Evolutionary conservation across 2,329 filamentous ascomycete genomes (phyloP).

Genomic region (Neonectria magnoliae): DNA sequence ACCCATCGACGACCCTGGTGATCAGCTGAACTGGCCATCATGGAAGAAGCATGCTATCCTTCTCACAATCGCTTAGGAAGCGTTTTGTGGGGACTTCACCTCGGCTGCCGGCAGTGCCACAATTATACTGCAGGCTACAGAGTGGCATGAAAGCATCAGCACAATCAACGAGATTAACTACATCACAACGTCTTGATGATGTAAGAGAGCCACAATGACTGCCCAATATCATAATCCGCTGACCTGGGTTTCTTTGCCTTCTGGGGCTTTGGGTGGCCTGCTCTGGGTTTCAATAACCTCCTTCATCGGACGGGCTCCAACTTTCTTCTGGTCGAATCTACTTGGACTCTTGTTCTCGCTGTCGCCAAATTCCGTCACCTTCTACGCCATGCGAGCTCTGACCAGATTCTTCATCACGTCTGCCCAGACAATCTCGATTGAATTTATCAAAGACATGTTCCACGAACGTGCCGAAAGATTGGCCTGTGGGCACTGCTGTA

Average conservation of each 20-base stretch:
- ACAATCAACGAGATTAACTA: conserved; percentile 31
- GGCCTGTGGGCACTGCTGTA: conserved; percentile 58
- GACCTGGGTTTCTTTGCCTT: background rate
- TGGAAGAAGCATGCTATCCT: conserved; percentile 36
- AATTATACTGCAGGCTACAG: conserved; percentile 30
- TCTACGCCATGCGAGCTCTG: conserved; percentile 26
- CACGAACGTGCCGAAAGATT: conserved; percentile 64
- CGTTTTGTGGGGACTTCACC: conserved; percentile 33
- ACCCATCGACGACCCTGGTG: conserved; percentile 24
- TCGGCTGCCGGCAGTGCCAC: conserved; percentile 32
- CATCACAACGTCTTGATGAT: conserved; percentile 34
- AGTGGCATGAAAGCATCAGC: conserved; percentile 23
- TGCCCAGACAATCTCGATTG: conserved; percentile 56
- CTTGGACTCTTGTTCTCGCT: conserved; percentile 30
- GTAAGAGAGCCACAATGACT: background rate
- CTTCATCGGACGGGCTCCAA: conserved; percentile 31
- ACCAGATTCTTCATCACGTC: conserved; percentile 58
- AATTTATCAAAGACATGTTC: conserved; percentile 67
- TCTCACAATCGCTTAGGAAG: conserved; percentile 29
- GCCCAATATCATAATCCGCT: background rate
- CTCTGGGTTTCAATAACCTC: conserved; percentile 36
- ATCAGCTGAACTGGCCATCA: conserved; percentile 36
- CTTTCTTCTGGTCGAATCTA: conserved; percentile 32
- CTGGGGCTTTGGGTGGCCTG: conserved; percentile 27
- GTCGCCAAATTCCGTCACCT: conserved; percentile 22